Evolutionary conservation across 1,284 basidiomycete genomes (phyloP), one percentile per base, ranked within the genome.

Genomic region (Vanrija humicola): DNA sequence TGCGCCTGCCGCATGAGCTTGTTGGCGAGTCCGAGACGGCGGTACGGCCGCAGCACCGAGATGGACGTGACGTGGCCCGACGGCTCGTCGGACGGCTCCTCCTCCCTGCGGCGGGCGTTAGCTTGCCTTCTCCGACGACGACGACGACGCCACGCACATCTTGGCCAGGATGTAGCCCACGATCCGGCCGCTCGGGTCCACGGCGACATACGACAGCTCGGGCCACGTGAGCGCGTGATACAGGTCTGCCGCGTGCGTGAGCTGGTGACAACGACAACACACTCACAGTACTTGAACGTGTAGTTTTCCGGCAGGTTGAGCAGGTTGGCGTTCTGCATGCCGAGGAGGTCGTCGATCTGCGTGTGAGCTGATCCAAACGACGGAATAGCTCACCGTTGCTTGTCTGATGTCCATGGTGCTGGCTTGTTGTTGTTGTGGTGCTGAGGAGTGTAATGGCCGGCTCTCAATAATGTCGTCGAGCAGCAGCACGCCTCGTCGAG

Each of bases 111-210:
- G 25, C 15, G 28, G 28, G 6, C 15, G 47, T 50, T 15, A 52
- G 54, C 26, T 42, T 26, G 5, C 15, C 19, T 0, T 3, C 12
- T 19, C 1, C 1, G n/a, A n/a, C 5, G 14, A 21, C 9, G 14
- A 18, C 21, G 21, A 23, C 21, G 5, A 5, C 21, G 2, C 21
- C 79, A 56, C 74, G 49, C 54, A 90, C 94, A 97, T 94, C 75
- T 95, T 95, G 0, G 90, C 91, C 12, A 97, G 78, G 23, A 97
- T 93, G 74, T 97, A 97, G 21, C 94, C 94, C 1, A 98, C 91
- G 46, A 97, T 86, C 48, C 89, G 82, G 0, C 93, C 91, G 67
- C 86, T 86, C 58, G 86, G 83, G 68, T 95, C 90, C 69, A 95
- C 91, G 0, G 93, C 94, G 18, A 98, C 91, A 71, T 89, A 98